Percentiles rank a stretch among this genome's conserved stretches.
phyloP scores from a whole-genome alignment of 345 rosid genomes.

The Corchorus capsularis region DNA sequence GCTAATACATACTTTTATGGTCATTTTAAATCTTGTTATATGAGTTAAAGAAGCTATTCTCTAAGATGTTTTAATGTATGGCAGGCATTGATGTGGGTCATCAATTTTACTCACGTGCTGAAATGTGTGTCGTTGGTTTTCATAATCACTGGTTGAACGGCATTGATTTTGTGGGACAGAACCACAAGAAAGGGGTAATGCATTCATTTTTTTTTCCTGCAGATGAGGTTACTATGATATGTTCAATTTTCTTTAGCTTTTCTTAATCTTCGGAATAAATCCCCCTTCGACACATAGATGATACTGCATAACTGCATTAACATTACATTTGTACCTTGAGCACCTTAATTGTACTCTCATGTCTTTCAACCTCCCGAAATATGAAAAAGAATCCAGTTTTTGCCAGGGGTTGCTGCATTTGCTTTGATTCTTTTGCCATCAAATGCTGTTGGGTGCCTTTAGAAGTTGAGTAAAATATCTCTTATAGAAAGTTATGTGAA shows the following conservation, averaged over 20 bases:
- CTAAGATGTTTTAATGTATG: slow-evolving; percentile 17
- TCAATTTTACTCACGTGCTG: slow-evolving; percentile 86
- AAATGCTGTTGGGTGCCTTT: not conserved
- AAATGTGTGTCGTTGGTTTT: slow-evolving; percentile 88
- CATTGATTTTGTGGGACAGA: slow-evolving; percentile 77
- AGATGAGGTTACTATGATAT: not conserved
- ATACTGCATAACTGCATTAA: not conserved
- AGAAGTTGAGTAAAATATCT: not conserved
- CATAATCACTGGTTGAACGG: slow-evolving; percentile 97
- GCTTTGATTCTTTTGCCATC: not conserved
- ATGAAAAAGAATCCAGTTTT: not conserved
- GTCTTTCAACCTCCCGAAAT: not conserved
- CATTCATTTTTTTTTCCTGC: not conserved
- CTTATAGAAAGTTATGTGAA: not conserved
- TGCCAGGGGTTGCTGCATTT: not conserved
- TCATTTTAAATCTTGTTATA: not conserved
- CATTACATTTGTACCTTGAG: not conserved
- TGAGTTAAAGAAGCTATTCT: not conserved
- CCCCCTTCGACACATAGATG: not conserved
- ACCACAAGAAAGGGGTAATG: slow-evolving; percentile 53
- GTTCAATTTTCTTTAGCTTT: not conserved
- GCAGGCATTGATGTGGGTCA: slow-evolving; percentile 87
- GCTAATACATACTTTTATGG: not conserved
- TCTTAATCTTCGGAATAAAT: not conserved
- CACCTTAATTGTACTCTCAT: not conserved